Conservation (phyloP, 2,329 filamentous ascomycete species). For the Cercospora janseana region DNA sequence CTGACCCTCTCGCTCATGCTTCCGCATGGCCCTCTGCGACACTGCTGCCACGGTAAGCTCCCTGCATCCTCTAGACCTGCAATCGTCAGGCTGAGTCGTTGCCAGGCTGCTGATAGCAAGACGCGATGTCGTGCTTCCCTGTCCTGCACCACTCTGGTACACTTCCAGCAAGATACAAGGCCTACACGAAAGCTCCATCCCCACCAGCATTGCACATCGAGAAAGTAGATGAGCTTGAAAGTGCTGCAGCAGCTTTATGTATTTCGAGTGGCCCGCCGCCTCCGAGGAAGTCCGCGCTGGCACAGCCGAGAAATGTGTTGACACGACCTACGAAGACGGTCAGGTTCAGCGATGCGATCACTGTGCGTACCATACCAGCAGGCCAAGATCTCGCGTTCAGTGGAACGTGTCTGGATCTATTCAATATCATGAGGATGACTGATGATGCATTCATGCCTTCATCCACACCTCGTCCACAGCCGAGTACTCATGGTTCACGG, state of each 20-base stretch:
- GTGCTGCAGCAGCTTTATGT: constrained; percentile 8
- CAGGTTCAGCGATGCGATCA: constrained; percentile 9
- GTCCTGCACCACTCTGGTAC: background rate
- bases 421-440: background rate
- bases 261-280: background rate
- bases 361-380: background rate
- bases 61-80: too few species aligned
- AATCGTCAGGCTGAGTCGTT: too few species aligned
- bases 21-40: too few species aligned
- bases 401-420: constrained; percentile 7
- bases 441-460: constrained; percentile 12
- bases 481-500: too few species aligned
- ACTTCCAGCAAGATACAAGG: background rate
- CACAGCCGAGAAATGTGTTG: background rate
- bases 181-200: background rate
- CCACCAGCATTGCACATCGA: constrained; percentile 11
- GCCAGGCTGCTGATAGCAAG: background rate
- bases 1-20: too few species aligned
- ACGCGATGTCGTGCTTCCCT: background rate
- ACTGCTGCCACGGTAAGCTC: too few species aligned
- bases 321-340: constrained; percentile 10
- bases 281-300: constrained; percentile 13
- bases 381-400: background rate
- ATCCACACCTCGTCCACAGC: too few species aligned
- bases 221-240: constrained; percentile 10